Percentiles rank a stretch among this genome's conserved stretches.
These are phyloP conservation scores for Boletus speciosus DNA, from an alignment of 768 basidiomycete genomes.

Conservation along the genomic window DNA sequence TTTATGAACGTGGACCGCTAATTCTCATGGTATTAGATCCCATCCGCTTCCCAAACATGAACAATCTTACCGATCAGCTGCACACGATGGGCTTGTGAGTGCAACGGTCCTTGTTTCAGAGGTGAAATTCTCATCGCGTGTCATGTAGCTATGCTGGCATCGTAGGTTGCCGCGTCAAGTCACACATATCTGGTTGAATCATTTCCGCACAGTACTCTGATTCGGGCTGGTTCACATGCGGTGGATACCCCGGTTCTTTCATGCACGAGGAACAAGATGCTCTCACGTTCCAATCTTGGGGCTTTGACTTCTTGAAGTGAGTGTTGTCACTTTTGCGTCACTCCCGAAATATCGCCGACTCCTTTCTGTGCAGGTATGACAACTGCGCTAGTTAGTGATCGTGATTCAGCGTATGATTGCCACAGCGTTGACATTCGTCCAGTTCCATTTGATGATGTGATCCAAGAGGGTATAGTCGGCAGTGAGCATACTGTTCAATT, in stretches of 20 bases:
- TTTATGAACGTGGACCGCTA: not conserved
- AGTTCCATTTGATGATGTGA: constrained; percentile 57
- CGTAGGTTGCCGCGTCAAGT: constrained; percentile 32
- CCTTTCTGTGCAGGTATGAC: constrained; percentile 42
- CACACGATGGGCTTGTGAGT: constrained; percentile 56
- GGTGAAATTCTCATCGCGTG: constrained; percentile 2
- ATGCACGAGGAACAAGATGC: constrained; percentile 59
- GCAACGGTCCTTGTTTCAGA: not conserved
- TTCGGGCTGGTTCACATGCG: constrained; percentile 66
- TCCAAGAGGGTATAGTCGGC: constrained; percentile 50
- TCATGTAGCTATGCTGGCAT: constrained; percentile 53
- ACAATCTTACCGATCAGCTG: constrained; percentile 48
- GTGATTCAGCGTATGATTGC: not conserved
- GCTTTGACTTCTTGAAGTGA: constrained; percentile 62
- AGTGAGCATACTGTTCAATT: constrained; percentile 34
- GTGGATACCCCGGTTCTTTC: constrained; percentile 58
- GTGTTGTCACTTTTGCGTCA: constrained; percentile 13
- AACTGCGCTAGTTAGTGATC: constrained; percentile 49
- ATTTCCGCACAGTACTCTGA: constrained; percentile 50
- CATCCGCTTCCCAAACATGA: constrained; percentile 55
- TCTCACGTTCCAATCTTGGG: constrained; percentile 57
- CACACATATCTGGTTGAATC: not conserved
- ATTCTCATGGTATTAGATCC: constrained; percentile 34
- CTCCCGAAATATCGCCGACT: not conserved
- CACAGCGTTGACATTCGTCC: not conserved